Evolutionary conservation across 192 early-diverging fungal species (phyloP).

Genomic region (Allomyces macrogynus): DNA sequence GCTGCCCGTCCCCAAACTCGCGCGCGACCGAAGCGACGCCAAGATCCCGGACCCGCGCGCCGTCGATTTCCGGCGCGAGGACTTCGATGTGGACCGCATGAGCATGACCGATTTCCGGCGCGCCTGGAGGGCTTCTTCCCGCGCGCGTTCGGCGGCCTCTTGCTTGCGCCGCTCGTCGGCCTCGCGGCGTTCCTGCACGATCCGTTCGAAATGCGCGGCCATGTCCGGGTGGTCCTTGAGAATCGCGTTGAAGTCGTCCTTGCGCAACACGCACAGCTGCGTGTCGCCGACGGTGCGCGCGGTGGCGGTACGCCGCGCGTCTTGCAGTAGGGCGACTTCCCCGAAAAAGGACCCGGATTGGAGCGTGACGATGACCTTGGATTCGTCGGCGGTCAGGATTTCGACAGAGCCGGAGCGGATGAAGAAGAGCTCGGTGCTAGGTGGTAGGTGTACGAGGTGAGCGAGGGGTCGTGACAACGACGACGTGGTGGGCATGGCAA

Average conservation of each 20-base stretch:
- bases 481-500: no score
- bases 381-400: background rate
- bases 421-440: background rate
- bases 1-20: no score
- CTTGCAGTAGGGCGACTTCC: background rate
- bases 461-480: background rate
- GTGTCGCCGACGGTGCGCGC: background rate
- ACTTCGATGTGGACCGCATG: no score
- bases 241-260: background rate
- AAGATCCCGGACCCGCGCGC: no score
- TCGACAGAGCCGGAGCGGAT: background rate
- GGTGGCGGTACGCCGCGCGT: background rate
- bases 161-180: background rate
- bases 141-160: background rate
- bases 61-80: no score
- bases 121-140: background rate
- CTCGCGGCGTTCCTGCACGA: background rate
- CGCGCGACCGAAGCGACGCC: no score
- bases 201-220: background rate
- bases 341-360: constrained; percentile 1
- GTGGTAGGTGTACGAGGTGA: background rate
- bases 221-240: background rate
- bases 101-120: background rate
- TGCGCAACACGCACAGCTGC: background rate
- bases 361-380: constrained; percentile 3